A percentile compares a stretch with the other conserved stretches of the same genome.
These are phyloP conservation scores for Glaciozyma antarctica DNA, from an alignment of 768 basidiomycete species.

Conservation along the genomic window DNA sequence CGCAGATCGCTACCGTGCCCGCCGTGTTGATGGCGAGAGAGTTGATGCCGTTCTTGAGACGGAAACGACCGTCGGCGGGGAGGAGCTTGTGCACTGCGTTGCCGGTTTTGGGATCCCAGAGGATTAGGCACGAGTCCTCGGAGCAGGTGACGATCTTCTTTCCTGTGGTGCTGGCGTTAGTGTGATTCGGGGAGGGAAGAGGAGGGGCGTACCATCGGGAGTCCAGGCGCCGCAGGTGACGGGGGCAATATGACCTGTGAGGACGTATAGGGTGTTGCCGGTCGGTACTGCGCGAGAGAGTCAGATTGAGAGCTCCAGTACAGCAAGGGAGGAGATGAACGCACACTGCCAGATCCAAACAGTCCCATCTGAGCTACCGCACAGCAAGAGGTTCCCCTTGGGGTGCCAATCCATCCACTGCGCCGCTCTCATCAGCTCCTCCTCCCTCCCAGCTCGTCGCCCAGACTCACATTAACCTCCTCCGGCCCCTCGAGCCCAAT, in stretches of 20 bases:
- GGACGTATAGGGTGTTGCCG: slow-evolving; percentile 90
- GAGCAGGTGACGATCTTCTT: slow-evolving; percentile 84
- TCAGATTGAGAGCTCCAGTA: neutral
- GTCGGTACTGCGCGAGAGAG: slow-evolving; percentile 62
- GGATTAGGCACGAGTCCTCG: slow-evolving; percentile 66
- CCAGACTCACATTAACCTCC: slow-evolving; percentile 72
- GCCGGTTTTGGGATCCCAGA: slow-evolving; percentile 75
- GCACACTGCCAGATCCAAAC: slow-evolving; percentile 96
- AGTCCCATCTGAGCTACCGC: slow-evolving; percentile 84
- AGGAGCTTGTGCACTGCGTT: slow-evolving; percentile 73
- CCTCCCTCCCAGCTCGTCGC: slow-evolving; percentile 83
- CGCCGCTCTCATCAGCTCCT: slow-evolving; percentile 74
- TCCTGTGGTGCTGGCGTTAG: slow-evolving; percentile 44
- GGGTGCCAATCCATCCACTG: slow-evolving; percentile 97
- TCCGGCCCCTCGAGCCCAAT: slow-evolving; percentile 87
- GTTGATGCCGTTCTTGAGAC: slow-evolving; percentile 68
- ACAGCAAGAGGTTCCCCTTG: slow-evolving; percentile 74
- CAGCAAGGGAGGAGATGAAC: slow-evolving; percentile 37
- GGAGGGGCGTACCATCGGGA: slow-evolving; percentile 57
- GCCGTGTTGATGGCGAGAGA: slow-evolving; percentile 73
- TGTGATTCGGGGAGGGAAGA: neutral
- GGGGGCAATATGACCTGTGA: slow-evolving; percentile 76
- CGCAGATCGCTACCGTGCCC: slow-evolving; percentile 82
- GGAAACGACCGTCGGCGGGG: slow-evolving; percentile 60
- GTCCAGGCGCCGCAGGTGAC: slow-evolving; percentile 84